Base-by-base conservation (phyloP, 139 green algal genomes). In the Asterochloris erici region DNA sequence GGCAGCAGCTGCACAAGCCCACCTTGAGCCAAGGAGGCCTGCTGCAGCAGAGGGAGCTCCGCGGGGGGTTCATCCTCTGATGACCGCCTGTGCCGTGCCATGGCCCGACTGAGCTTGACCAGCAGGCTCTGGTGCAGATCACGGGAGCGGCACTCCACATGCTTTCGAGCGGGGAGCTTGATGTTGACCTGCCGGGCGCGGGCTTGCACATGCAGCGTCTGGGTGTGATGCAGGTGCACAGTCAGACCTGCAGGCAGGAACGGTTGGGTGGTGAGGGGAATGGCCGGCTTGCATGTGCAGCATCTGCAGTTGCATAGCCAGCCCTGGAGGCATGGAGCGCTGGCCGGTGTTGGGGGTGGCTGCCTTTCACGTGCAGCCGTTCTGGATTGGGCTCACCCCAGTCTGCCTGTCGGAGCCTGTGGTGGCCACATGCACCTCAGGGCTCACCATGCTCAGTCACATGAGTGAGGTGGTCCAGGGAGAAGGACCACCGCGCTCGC, bases 51-150 rank as follows among this genome's bases (percentile, higher is more conserved):
- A 6, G 38, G 38, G 38, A 54, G 38, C 38, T 54, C 38, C 2
- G 38, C 38, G 2, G 38, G 38, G 38, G 38, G 38, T 10, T 54
- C 38, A 54, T 54, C 38, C 38, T 54, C 38, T 54, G 38, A 10
- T 10, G 38, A 54, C 6, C 38, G 19, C 17, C 21, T 71, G 66
- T 81, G 79, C 47, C n/a, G 73, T 62, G 61, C 68, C 26, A 64
- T 11, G 15, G 83, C 83, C 38, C 78, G 68, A 19, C 70, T 79
- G 61, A 88, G 82, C 81, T 89, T 89, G 19, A 81, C 80, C 78
- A 87, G 60, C 76, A 89, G 86, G n/a, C 83, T 82, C 78, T 87
- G 83, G 17, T 86, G 80, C 79, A 85, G 69, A 29, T 87, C 83
- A 9, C 79, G 79, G 0, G 71, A 84, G 64, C 79, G 70, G 80